Evolutionary conservation across 2,329 filamentous ascomycete genomes (phyloP), one percentile per base, ranked within the genome.

Genomic region (Cladosporium velox): DNA sequence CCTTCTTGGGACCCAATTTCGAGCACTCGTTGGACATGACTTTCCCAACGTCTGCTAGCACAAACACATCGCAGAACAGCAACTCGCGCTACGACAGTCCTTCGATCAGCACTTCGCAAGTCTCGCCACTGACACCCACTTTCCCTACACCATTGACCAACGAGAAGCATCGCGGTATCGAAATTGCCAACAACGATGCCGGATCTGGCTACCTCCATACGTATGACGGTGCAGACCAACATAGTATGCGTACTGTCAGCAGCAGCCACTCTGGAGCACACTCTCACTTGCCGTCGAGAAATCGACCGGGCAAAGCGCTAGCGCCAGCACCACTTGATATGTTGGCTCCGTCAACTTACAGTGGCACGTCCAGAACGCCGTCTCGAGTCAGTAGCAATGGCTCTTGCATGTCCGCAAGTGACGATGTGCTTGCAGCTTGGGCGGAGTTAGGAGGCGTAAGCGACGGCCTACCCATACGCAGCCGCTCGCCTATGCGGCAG

Each of bases 361-460:
- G 44, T 30, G 49, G 60, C 49, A 30, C 28, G 18, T 35, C 26
- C 44, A 55, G 35, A 26, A 47, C 51, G 4, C 61, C 61, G 5
- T 64, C 61, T 3, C 61, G 51, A n/a, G 14, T 57, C 26, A 65
- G 68, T 21, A 74, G 70, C 61, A 63, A 76, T 55, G 54, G 71
- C 18, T 71, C 71, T 58, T 69, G 70, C 55, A 74, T 75, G 57
- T 81, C 79, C 66, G 79, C 81, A 4, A 79, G 79, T 51, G 80
- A 82, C 35, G 81, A 83, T 68, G 79, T 83, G 8, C 71, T 82
- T 32, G 79, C 79, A 64, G 81, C 81, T 18, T 83, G 81, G 81
- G 79, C 79, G 12, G 81, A 78, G 65, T 67, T 83, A 28, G 81
- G 81, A 8, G 81, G 81, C 30, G 63, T 59, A 30, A 65, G 63